Percentiles rank a stretch among this genome's conserved stretches.
Conservation (phyloP, 2,329 filamentous ascomycete genomes). For the Aphanoascus verrucosus region DNA sequence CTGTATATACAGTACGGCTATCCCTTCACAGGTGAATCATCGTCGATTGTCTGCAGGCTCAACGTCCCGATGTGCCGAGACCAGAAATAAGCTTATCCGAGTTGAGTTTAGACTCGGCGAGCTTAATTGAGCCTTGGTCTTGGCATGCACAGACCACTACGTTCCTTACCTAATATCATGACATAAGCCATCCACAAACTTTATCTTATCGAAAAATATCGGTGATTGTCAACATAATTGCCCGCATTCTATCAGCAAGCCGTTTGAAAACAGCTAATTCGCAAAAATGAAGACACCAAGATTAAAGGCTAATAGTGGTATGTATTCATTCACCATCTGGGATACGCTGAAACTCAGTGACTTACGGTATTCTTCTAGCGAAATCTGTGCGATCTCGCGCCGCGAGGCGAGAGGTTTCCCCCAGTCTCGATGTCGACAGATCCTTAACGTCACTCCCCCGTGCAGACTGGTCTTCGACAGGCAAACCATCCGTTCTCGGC, state of each 20-base stretch:
- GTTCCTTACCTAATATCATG: not conserved
- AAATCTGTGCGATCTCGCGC: slow-evolving; percentile 48
- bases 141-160: not conserved
- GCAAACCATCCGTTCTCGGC: slow-evolving; percentile 38
- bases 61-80: not conserved
- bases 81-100: not conserved
- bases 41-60: not conserved
- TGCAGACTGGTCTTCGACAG: slow-evolving; percentile 29
- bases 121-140: not conserved
- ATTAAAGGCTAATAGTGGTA: slow-evolving; percentile 2
- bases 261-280: not conserved
- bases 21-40: not conserved
- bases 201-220: not conserved
- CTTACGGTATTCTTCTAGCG: slow-evolving; percentile 27
- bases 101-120: not conserved
- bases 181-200: not conserved
- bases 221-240: not conserved
- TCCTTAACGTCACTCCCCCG: slow-evolving; percentile 37
- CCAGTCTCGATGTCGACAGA: slow-evolving; percentile 44
- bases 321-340: not conserved
- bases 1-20: no score
- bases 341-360: no score
- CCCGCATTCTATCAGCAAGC: not conserved
- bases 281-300: slow-evolving; percentile 5
- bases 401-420: slow-evolving; percentile 47